Base-by-base conservation (phyloP, 768 basidiomycete genomes). In the Myochromella boudieri region DNA sequence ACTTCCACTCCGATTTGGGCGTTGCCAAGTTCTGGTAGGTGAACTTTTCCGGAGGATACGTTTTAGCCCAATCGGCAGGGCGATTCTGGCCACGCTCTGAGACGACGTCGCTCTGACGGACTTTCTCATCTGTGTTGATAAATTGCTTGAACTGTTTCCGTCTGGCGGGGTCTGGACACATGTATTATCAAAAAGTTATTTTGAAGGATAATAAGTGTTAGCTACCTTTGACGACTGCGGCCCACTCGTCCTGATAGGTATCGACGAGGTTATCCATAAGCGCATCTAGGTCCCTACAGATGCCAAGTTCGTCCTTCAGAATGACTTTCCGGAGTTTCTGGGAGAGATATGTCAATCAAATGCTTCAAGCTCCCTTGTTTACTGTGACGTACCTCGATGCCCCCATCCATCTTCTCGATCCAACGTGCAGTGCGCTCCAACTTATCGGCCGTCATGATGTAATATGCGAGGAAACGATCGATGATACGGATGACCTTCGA, bases 171-270 rank as follows among this genome's bases (percentile, higher is more conserved):
- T 81, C 76, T 62, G 36, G 26, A 31, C 49, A 55, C 59, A 45
- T 59, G 57, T 26, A 37, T 48, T 28, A 56, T 56, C 14, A 51
- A 37, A 0, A 49, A 40, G 22, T 57, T 47, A 29, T 48, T 49
- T 26, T 58, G 48, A 21, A 54, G 49, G n/a, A n/a, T n/a, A n/a
- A n/a, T n/a, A n/a, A n/a, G n/a, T n/a, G n/a, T n/a, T n/a, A n/a
- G n/a, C n/a, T n/a, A 62, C 62, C 66, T 53, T 69, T 69, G 12
- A 87, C 80, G 3, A 85, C 85, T 10, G 65, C 68, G 2, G 75
- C 76, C 87, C 87, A 88, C 63, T 88, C 87, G 59, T 83, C 81
- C 41, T 75, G 69, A 59, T 83, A 89, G 2, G 82, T 80, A 9
- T 76, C 74, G 10, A 90, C 72, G 2, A 88, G 69, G n/a, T 68